Base-by-base conservation (phyloP, 1,284 basidiomycete species). In the Somion occarium region DNA sequence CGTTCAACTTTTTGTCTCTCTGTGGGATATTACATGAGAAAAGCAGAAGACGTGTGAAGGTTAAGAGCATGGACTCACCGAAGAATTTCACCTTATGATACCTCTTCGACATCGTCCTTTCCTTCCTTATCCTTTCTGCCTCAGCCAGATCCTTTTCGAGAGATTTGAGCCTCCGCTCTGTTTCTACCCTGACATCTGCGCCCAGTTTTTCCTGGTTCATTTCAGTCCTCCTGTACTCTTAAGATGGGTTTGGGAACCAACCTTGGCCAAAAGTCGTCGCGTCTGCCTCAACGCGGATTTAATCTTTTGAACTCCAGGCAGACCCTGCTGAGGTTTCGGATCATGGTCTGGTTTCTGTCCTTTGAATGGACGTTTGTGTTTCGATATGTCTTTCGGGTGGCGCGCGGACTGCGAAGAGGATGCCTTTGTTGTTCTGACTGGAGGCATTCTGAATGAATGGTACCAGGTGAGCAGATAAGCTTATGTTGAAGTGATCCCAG, bases 21-120 rank as follows among this genome's bases (percentile, higher is more conserved):
- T 91, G 51, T 7, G 46, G 37, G n/a, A n/a, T n/a, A n/a, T n/a
- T n/a, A n/a, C n/a, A n/a, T n/a, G n/a, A 23, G 12, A 27, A 25
- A n/a, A 49, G 42, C 19, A 44, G n/a, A n/a, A 19, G 26, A 39
- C 24, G 2, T 24, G 12, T 27, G 2, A 18, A 27, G 53, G 7
- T 49, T 12, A 23, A 52, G 7, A 37, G 22, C 12, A 50, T 27
- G 24, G 11, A 71, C 82, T 56, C 56, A 91, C 91, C 91, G 57
- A 94, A 94, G 70, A 94, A 94, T 67, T 92, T 94, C 62, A 92
- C 73, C 69, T 83, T 90, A 61, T 93, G 92, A 66, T 95, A 95
- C 56, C 79, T 79, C 41, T 77, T 69, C 0, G 90, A 87, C 59
- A 90, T 73, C 44, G 80, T 71, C 45, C 84, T 80, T 66, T 93